These are phyloP conservation scores for Jatropha podagrica DNA, from an alignment of 441 rosid genomes.

Conservation along the genomic window DNA sequence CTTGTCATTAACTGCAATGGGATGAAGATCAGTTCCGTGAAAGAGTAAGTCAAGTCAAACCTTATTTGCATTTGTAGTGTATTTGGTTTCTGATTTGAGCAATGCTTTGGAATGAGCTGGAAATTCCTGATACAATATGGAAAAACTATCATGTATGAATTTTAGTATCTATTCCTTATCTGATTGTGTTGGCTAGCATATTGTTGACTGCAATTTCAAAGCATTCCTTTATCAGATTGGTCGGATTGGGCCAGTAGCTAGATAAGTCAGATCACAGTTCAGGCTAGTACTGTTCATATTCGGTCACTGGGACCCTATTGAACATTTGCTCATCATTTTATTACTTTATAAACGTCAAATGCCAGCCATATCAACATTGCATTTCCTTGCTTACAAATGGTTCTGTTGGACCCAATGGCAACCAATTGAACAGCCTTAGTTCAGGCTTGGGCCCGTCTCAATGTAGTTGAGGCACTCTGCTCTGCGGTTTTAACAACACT, in stretches of 20 bases:
- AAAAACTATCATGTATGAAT: not conserved
- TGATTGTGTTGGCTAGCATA: not conserved
- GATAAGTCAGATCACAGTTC: not conserved
- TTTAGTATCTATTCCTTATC: not conserved
- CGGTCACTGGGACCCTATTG: too few species aligned
- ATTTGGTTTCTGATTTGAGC: slow-evolving; percentile 3
- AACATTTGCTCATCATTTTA: too few species aligned
- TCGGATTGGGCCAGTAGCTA: not conserved
- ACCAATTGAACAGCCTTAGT: not conserved
- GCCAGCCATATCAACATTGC: too few species aligned
- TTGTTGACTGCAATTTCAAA: not conserved
- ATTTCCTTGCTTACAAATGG: too few species aligned
- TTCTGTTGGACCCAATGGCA: not conserved
- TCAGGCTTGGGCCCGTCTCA: too few species aligned
- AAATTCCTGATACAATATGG: not conserved
- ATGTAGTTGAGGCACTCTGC: too few species aligned
- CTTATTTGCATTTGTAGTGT: not conserved
- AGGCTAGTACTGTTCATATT: not conserved
- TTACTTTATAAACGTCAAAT: too few species aligned
- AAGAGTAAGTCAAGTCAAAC: slow-evolving; percentile 74
- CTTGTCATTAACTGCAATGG: slow-evolving; percentile 90
- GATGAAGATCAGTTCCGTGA: slow-evolving; percentile 77
- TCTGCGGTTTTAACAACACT: too few species aligned
- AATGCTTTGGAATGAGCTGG: not conserved
- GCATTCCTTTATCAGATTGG: not conserved